Conservation (phyloP, 192 early-diverging fungal genomes). For the Obelidium mucronatum region DNA sequence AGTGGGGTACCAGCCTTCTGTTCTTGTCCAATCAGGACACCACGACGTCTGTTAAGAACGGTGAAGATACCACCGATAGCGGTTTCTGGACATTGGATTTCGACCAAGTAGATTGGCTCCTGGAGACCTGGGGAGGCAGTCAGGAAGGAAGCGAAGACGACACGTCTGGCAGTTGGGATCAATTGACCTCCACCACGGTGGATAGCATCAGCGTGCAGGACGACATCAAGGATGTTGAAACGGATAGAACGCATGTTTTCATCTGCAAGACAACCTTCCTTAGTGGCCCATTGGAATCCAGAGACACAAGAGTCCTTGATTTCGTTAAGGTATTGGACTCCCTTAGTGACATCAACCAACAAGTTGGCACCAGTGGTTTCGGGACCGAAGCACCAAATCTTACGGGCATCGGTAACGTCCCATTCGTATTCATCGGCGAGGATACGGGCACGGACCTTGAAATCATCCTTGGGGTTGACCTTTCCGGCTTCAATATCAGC, state of each 20-base stretch:
- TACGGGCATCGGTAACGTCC: constrained; percentile 97
- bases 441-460: constrained; percentile 91
- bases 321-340: constrained; percentile 97
- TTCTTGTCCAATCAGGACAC: constrained; percentile 90
- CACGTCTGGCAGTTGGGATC: constrained; percentile 94
- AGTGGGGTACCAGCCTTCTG: constrained; percentile 89
- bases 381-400: constrained; percentile 98
- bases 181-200: constrained; percentile 99
- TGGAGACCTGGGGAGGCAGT: constrained; percentile 85
- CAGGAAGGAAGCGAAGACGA: constrained; percentile 86
- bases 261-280: constrained; percentile 89
- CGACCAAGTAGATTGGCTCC: constrained; percentile 97
- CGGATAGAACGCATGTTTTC: constrained; percentile 96
- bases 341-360: constrained; percentile 94
- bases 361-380: constrained; percentile 87
- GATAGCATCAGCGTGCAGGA: constrained; percentile 97
- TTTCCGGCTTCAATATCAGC: constrained; percentile 84
- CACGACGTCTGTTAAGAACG: constrained; percentile 96
- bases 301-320: constrained; percentile 98
- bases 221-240: constrained; percentile 97
- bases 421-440: constrained; percentile 90
- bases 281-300: constrained; percentile 91
- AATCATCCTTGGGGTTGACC: constrained; percentile 88
- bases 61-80: constrained; percentile 98
- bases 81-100: constrained; percentile 92